Evolutionary conservation across 352 stramenopile genomes (phyloP).

Genomic region (Pseudoperonospora humuli): DNA sequence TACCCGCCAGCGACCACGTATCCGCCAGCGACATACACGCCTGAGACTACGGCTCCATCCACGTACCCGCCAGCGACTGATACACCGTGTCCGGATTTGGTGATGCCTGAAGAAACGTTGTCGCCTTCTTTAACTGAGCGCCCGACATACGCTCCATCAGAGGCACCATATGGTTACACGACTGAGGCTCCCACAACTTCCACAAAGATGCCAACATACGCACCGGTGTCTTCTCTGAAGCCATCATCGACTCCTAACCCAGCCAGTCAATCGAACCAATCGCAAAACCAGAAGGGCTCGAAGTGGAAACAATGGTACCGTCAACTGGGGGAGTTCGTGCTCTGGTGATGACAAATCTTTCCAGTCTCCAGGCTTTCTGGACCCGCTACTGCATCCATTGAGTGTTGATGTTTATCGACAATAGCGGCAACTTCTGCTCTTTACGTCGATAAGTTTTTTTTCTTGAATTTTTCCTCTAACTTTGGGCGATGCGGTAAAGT

Average conservation of each 20-base stretch:
- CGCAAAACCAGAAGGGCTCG: constrained; percentile 3
- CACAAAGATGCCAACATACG: constrained; percentile 3
- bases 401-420: constrained; percentile 14
- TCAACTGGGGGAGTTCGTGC: constrained; percentile 12
- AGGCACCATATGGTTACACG: background rate
- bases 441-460: constrained; percentile 1
- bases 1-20: constrained; percentile 1
- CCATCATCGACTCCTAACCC: constrained; percentile 11
- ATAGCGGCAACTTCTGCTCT: background rate
- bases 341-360: constrained; percentile 20
- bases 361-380: no score
- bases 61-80: constrained; percentile 3
- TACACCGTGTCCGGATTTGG: constrained; percentile 4
- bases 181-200: background rate
- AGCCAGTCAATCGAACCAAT: constrained; percentile 6
- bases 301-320: constrained; percentile 25
- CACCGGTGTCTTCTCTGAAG: constrained; percentile 1
- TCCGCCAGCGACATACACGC: constrained; percentile 5
- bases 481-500: constrained; percentile 17
- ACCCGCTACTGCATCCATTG: constrained; percentile 10
- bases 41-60: background rate
- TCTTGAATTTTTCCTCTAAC: constrained; percentile 2
- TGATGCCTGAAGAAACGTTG: constrained; percentile 8
- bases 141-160: background rate
- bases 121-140: background rate